A percentile compares a stretch with the other conserved stretches of the same genome.
Evolutionary conservation across 2,329 filamentous ascomycete species (phyloP).

Genomic region (Beauveria sp.): DNA sequence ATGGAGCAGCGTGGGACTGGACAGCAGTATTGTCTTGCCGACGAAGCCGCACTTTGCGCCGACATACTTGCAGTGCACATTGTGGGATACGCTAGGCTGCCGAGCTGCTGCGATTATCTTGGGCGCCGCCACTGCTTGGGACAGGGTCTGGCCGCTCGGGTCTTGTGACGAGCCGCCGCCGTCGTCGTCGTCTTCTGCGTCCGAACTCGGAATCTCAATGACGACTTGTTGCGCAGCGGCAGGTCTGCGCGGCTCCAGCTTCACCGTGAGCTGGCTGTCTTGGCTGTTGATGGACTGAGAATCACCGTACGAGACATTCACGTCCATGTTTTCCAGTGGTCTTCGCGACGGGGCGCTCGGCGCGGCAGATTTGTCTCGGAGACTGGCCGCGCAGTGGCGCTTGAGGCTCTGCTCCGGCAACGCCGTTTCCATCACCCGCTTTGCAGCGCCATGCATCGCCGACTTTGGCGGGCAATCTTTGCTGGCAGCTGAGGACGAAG

Average conservation of each 20-base stretch:
- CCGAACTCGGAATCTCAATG: slow-evolving; percentile 6
- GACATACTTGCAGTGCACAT: not conserved
- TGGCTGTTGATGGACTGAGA: not conserved
- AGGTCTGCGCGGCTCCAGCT: not conserved
- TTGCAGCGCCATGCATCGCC: not conserved
- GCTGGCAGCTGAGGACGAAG: not conserved
- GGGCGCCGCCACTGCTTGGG: not conserved
- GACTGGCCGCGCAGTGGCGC: not conserved
- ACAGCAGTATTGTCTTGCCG: not conserved
- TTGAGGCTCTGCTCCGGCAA: not conserved
- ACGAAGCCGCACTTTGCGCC: not conserved
- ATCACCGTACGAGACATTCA: not conserved
- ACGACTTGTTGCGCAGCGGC: not conserved
- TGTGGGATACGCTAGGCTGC: too few relatives aligned
- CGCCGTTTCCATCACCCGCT: not conserved
- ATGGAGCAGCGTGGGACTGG: not conserved
- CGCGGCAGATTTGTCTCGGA: not conserved
- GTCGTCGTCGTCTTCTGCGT: not conserved
- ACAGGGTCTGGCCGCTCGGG: not conserved
- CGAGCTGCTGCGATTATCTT: too few relatives aligned
- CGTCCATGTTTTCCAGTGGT: not conserved
- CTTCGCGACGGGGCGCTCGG: not conserved
- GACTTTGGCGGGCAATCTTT: not conserved
- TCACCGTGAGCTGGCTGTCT: not conserved
- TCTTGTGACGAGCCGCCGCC: not conserved